phyloP scores from a whole-genome alignment of 1,284 basidiomycete genomes.

The Sphaerobolus stellatus region DNA sequence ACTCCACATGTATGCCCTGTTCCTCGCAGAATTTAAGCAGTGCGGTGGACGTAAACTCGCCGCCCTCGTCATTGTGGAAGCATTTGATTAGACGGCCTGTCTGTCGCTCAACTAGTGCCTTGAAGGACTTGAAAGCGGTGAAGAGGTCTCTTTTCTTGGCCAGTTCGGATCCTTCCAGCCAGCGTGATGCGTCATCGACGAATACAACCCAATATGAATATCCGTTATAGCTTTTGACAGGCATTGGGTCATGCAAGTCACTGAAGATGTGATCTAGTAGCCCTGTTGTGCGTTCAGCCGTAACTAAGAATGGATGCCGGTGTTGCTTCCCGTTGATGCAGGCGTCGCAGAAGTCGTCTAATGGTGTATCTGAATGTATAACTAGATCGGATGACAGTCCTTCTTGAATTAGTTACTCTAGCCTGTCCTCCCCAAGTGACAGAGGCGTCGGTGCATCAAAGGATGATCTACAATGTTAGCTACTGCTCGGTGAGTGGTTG shows the following conservation, averaged over 20 bases:
- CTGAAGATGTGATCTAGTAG: constrained; percentile 33
- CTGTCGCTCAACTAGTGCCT: constrained; percentile 20
- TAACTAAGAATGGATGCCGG: constrained; percentile 14
- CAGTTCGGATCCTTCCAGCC: constrained; percentile 17
- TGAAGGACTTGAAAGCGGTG: constrained; percentile 22
- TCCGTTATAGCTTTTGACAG: constrained; percentile 23
- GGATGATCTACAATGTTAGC: constrained; percentile 19
- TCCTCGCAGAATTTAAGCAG: constrained; percentile 32
- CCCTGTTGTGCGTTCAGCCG: constrained; percentile 15
- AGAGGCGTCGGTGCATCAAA: constrained; percentile 28
- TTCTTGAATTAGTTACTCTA: constrained; percentile 9
- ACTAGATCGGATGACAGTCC: constrained; percentile 15
- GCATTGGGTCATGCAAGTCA: constrained; percentile 35
- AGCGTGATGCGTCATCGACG: constrained; percentile 30
- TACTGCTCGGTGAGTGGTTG: not conserved
- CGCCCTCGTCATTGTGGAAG: constrained; percentile 31
- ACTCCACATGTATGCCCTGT: constrained; percentile 23
- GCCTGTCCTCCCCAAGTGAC: constrained; percentile 20
- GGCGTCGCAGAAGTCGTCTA: constrained; percentile 20
- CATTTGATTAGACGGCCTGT: constrained; percentile 20
- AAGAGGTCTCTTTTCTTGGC: constrained; percentile 21
- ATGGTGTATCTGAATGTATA: constrained; percentile 4
- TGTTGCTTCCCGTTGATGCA: constrained; percentile 24
- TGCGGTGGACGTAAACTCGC: constrained; percentile 24
- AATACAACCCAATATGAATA: constrained; percentile 35